These are phyloP conservation scores for Astragalus membranaceus DNA, from an alignment of 306 rosid species.

Conservation along the genomic window DNA sequence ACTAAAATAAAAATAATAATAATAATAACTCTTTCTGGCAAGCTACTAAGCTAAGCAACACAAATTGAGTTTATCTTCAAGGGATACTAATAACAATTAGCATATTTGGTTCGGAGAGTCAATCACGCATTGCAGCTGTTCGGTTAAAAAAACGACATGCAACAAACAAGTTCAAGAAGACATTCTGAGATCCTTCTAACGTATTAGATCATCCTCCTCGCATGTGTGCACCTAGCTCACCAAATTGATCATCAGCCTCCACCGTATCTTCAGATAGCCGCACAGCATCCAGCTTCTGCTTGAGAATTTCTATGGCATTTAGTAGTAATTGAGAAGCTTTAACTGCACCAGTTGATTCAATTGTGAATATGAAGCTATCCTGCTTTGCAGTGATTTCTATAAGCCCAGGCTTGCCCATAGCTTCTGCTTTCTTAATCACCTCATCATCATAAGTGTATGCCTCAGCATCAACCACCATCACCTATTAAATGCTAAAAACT, in stretches of 20 bases:
- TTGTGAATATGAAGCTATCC: conserved; percentile 88
- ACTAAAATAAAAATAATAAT: too few relatives aligned
- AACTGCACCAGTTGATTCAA: conserved; percentile 87
- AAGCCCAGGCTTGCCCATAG: conserved; percentile 95
- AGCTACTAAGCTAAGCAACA: not conserved
- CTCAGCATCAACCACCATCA: conserved; percentile 68
- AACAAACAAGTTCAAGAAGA: conserved; percentile 25
- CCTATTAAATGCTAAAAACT: conserved; percentile 31
- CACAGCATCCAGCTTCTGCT: conserved; percentile 88
- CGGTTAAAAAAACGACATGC: conserved; percentile 15
- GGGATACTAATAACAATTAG: not conserved
- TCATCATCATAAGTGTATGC: conserved; percentile 90
- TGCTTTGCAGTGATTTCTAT: conserved; percentile 78
- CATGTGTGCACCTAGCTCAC: conserved; percentile 95
- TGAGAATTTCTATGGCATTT: conserved; percentile 90
- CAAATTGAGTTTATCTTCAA: not conserved
- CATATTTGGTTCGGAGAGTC: conserved; percentile 14
- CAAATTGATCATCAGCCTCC: conserved; percentile 93
- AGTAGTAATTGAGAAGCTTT: conserved; percentile 79
- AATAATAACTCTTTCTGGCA: not conserved
- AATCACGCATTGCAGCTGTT: conserved; percentile 13
- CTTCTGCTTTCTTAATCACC: conserved; percentile 89
- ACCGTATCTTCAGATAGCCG: conserved; percentile 90
- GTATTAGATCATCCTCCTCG: conserved; percentile 71
- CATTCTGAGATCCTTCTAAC: not conserved